Conservation (phyloP, 306 rosid species). For the Inga laurina region DNA sequence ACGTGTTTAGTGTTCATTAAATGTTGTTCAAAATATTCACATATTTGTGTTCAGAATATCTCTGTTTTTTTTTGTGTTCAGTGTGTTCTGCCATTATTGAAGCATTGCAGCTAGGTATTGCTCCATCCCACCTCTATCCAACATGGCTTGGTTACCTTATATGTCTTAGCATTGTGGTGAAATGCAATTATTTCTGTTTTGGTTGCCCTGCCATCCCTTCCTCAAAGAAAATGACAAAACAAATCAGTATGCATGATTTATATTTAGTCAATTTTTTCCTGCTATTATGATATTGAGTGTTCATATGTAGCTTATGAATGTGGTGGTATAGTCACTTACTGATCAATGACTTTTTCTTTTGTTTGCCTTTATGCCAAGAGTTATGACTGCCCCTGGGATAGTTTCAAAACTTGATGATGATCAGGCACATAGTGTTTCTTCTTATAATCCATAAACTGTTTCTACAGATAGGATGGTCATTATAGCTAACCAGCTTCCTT, state of each 20-base stretch:
- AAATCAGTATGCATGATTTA: conserved; percentile 30
- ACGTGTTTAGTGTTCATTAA: too few relatives aligned
- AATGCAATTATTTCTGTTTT: neutral
- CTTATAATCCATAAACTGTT: conserved; percentile 62
- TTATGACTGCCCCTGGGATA: conserved; percentile 65
- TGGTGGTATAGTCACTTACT: conserved; percentile 10
- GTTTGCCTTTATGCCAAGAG: conserved; percentile 50
- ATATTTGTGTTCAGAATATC: too few relatives aligned
- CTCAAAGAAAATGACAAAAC: neutral
- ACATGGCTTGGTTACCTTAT: conserved; percentile 9
- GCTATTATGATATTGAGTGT: neutral
- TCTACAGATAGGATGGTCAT: conserved; percentile 67
- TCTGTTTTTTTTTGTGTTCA: too few relatives aligned
- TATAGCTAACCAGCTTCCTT: conserved; percentile 82
- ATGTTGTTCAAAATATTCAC: too few relatives aligned
- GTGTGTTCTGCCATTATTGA: too few relatives aligned
- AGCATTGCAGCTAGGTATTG: too few relatives aligned
- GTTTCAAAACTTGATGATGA: conserved; percentile 69
- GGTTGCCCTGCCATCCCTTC: neutral
- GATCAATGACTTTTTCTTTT: conserved; percentile 4
- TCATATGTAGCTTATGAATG: conserved; percentile 21
- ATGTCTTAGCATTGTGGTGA: conserved; percentile 28
- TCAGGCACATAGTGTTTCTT: conserved; percentile 60
- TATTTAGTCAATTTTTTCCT: conserved; percentile 7
- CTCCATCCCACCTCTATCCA: too few relatives aligned